Percentiles rank a stretch among this genome's conserved stretches.
phyloP scores from a whole-genome alignment of 371 early-diverging fungal genomes.

The Dinochytrium kinnereticum region DNA sequence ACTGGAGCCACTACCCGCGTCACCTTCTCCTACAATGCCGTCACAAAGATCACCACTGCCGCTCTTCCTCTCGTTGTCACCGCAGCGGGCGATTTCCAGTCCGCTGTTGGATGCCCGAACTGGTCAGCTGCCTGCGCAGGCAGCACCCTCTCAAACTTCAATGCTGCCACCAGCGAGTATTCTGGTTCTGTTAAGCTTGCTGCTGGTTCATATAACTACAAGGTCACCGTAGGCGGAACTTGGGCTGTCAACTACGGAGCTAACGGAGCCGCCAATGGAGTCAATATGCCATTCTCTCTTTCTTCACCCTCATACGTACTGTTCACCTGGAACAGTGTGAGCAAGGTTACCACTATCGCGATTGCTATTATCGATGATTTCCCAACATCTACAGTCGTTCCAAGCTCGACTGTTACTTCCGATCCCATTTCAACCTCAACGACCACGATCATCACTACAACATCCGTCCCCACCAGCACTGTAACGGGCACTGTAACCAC shows the following conservation, averaged over 20 bases:
- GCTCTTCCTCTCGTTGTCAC: not conserved
- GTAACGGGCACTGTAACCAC: not conserved
- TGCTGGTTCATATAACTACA: not conserved
- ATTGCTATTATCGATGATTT: not conserved
- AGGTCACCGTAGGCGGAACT: not conserved
- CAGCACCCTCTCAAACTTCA: not conserved
- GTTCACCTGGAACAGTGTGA: not conserved
- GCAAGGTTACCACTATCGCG: not conserved
- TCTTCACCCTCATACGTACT: not conserved
- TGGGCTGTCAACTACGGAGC: not conserved
- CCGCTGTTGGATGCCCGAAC: not conserved
- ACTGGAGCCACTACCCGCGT: not conserved
- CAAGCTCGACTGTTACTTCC: too few species aligned
- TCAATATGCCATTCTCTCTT: not conserved
- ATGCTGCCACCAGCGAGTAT: not conserved
- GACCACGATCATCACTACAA: not conserved
- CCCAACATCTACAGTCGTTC: not conserved
- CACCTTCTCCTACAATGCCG: not conserved
- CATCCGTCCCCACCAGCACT: not conserved
- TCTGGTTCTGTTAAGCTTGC: not conserved
- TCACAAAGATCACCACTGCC: not conserved
- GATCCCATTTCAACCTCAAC: not conserved
- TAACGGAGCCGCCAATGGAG: not conserved
- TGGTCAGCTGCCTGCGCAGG: not conserved
- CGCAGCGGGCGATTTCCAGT: not conserved